Conservation (phyloP, 139 green algal genomes). For the Micractinium conductrix region DNA sequence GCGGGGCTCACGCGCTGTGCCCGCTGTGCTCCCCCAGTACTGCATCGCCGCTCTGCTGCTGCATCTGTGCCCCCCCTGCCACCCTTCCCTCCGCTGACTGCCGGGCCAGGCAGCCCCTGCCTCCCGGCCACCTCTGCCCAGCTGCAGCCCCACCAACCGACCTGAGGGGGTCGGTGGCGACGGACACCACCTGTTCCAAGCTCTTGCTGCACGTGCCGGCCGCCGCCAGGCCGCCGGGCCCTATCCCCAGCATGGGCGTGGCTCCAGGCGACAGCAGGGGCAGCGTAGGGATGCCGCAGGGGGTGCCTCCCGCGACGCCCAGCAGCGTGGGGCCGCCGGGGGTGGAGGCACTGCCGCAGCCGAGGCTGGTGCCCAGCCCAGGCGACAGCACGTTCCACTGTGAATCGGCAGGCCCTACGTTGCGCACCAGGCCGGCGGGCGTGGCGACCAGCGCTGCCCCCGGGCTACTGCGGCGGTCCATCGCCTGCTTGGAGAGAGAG, state of each 20-base stretch:
- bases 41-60: no score
- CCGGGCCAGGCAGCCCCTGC: no score
- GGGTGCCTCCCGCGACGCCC: background rate
- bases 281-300: constrained; percentile 6
- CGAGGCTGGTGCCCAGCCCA: background rate
- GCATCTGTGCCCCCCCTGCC: no score
- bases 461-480: no score
- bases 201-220: background rate
- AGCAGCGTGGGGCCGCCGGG: background rate
- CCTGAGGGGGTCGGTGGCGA: constrained; percentile 19
- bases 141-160: background rate
- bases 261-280: constrained; percentile 1
- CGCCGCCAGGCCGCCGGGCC: background rate
- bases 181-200: constrained; percentile 2
- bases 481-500: no score
- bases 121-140: no score
- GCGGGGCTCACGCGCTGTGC: no score
- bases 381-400: background rate
- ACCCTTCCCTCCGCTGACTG: no score
- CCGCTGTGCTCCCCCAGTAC: no score
- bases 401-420: background rate
- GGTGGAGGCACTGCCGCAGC: background rate
- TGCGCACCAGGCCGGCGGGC: background rate
- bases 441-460: background rate
- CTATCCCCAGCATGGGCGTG: constrained; percentile 3